These are phyloP conservation scores for Asclepias syriaca DNA, from an alignment of 257 asterid genomes.

Conservation along the genomic window DNA sequence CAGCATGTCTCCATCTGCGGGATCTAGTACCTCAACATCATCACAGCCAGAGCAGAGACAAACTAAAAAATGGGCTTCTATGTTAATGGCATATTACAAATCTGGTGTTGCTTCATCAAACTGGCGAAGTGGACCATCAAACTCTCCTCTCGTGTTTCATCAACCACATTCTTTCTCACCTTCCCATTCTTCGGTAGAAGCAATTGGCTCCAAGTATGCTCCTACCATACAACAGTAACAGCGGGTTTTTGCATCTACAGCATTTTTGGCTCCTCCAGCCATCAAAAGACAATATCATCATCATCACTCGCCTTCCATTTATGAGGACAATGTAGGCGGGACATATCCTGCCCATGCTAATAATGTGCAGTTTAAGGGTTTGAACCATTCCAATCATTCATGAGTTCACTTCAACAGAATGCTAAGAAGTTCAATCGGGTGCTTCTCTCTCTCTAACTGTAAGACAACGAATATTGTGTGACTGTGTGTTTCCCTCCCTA, in stretches of 20 bases:
- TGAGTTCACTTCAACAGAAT: too few relatives aligned
- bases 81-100: slow-evolving; percentile 30
- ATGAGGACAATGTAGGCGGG: slow-evolving; percentile 31
- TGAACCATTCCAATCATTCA: too few relatives aligned
- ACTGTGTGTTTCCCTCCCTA: too few relatives aligned
- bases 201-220: slow-evolving; percentile 33
- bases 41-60: slow-evolving; percentile 28
- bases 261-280: slow-evolving; percentile 18
- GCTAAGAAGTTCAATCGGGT: too few relatives aligned
- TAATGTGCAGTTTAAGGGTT: slow-evolving; percentile 38
- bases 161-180: slow-evolving; percentile 40
- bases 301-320: slow-evolving; percentile 29
- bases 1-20: slow-evolving; percentile 5
- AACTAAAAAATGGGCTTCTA: slow-evolving; percentile 30
- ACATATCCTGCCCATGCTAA: slow-evolving; percentile 31
- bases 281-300: slow-evolving; percentile 33
- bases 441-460: too few relatives aligned
- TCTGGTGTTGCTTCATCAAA: slow-evolving; percentile 25
- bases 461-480: too few relatives aligned
- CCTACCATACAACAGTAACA: slow-evolving; percentile 37
- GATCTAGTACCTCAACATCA: slow-evolving; percentile 16
- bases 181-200: slow-evolving; percentile 33
- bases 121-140: slow-evolving; percentile 33
- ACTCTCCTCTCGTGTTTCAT: slow-evolving; percentile 33
- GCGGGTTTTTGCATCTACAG: slow-evolving; percentile 30